These are phyloP conservation scores for Russula ochroleuca DNA, from an alignment of 768 basidiomycete species.

Conservation along the genomic window DNA sequence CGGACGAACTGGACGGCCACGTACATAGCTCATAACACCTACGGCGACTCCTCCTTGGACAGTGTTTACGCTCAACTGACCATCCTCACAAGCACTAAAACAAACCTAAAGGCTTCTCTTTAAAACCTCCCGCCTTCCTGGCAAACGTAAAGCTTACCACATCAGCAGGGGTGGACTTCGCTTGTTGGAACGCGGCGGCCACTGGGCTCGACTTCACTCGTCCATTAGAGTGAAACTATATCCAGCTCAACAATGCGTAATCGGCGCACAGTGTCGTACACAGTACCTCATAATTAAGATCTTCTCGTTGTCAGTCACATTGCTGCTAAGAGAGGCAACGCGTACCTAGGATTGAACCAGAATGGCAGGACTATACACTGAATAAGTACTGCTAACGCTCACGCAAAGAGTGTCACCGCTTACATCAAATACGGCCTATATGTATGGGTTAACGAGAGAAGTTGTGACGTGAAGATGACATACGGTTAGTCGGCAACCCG, in stretches of 20 bases:
- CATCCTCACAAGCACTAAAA: slow-evolving; percentile 80
- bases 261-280: background rate
- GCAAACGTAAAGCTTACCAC: slow-evolving; percentile 50
- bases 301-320: slow-evolving; percentile 35
- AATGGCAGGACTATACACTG: slow-evolving; percentile 68
- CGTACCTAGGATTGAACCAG: slow-evolving; percentile 80
- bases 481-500: slow-evolving; percentile 87
- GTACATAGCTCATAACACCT: slow-evolving; percentile 76
- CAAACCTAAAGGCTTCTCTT: slow-evolving; percentile 51
- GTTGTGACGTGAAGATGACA: slow-evolving; percentile 30
- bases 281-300: slow-evolving; percentile 62
- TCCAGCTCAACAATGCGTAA: background rate
- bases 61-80: slow-evolving; percentile 78
- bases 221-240: slow-evolving; percentile 35
- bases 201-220: slow-evolving; percentile 33
- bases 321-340: slow-evolving; percentile 5
- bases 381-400: background rate
- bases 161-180: slow-evolving; percentile 76
- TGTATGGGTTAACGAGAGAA: background rate
- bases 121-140: background rate
- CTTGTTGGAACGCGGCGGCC: slow-evolving; percentile 21
- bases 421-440: slow-evolving; percentile 35
- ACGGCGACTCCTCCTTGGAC: slow-evolving; percentile 59
- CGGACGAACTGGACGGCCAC: slow-evolving; percentile 29
- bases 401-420: background rate